Evolutionary conservation across 768 basidiomycete species (phyloP).

Genomic region (Rhodotorula paludigena): DNA sequence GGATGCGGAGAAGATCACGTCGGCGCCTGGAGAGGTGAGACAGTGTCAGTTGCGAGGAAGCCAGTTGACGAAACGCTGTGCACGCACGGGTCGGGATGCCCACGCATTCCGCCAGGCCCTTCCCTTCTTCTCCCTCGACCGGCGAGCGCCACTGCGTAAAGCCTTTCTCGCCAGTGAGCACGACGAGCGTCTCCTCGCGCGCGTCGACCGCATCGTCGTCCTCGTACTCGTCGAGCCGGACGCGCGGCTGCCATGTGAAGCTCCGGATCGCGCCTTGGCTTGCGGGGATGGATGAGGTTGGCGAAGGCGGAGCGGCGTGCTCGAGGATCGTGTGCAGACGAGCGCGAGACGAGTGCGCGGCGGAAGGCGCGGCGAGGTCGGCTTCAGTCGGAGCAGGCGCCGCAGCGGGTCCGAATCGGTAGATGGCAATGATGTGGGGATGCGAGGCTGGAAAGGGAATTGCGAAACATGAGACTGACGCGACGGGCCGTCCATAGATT

Average conservation of each 20-base stretch:
- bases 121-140: too few relatives aligned
- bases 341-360: not conserved
- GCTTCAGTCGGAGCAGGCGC: too few relatives aligned
- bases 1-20: not conserved
- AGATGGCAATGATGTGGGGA: conserved; percentile 17
- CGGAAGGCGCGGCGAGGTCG: too few relatives aligned
- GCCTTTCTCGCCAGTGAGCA: conserved; percentile 14
- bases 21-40: not conserved
- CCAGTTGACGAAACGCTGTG: too few relatives aligned
- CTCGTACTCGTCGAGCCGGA: not conserved
- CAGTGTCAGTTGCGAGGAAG: not conserved
- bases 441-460: not conserved
- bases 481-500: not conserved
- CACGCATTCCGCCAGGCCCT: conserved; percentile 7
- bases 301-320: not conserved
- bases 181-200: not conserved
- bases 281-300: not conserved
- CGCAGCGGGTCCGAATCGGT: conserved; percentile 2
- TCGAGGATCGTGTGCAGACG: not conserved
- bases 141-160: conserved; percentile 17
- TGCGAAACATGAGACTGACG: not conserved
- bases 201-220: not conserved
- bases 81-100: conserved; percentile 15
- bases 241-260: conserved; percentile 9
- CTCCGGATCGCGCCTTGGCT: not conserved